phyloP scores from a whole-genome alignment of 2,329 filamentous ascomycete species.

The Blastomyces parvus region DNA sequence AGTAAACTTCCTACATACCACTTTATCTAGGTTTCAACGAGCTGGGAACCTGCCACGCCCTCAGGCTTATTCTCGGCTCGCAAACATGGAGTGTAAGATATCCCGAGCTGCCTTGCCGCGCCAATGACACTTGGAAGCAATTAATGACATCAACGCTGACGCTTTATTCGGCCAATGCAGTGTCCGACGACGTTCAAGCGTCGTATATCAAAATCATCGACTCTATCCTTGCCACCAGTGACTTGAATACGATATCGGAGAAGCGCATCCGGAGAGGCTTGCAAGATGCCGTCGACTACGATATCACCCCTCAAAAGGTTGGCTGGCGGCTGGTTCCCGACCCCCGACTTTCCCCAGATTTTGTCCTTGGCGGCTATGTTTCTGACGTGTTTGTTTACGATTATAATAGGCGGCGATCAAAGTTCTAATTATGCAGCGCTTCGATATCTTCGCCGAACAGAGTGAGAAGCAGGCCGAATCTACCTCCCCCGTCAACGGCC shows the following conservation, averaged over 20 bases:
- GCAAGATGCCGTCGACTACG: constrained; percentile 51
- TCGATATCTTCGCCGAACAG: constrained; percentile 54
- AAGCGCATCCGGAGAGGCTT: constrained; percentile 57
- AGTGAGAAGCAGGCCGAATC: constrained; percentile 20
- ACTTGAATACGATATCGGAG: constrained; percentile 55
- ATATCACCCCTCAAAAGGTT: constrained; percentile 55
- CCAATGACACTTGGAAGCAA: neutral
- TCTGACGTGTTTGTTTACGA: neutral
- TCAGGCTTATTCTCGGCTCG: neutral
- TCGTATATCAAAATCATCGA: constrained; percentile 53
- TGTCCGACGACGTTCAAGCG: constrained; percentile 41
- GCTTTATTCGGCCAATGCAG: constrained; percentile 24
- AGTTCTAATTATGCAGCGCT: constrained; percentile 61
- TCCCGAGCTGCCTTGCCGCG: neutral
- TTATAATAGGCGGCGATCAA: constrained; percentile 58
- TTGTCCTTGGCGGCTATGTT: neutral
- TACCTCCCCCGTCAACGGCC: constrained; percentile 27
- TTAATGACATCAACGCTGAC: constrained; percentile 10
- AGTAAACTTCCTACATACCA: constrained; percentile 9
- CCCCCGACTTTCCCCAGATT: constrained; percentile 8
- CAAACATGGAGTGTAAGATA: constrained; percentile 7
- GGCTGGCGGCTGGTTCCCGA: constrained; percentile 15
- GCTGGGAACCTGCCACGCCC: neutral
- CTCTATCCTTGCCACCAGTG: constrained; percentile 49
- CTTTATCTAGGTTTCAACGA: constrained; percentile 7